Conservation (phyloP, 495 filamentous ascomycete species). For the Penicillium desertorum region DNA sequence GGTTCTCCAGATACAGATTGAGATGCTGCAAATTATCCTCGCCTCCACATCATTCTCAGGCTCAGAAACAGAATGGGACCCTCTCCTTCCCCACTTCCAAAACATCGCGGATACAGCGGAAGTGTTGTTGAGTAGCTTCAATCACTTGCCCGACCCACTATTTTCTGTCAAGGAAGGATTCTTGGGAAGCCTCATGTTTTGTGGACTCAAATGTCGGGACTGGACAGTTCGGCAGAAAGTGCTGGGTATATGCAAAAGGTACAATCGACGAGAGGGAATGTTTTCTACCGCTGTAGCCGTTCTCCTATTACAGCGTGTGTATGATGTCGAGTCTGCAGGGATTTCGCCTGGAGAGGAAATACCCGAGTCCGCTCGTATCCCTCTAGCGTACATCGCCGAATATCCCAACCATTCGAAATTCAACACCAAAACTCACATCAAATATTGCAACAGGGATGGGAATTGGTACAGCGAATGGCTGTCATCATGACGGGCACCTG, state of each 20-base stretch:
- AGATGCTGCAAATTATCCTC: not conserved
- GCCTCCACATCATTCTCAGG: not conserved
- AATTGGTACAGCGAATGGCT: conserved; percentile 7
- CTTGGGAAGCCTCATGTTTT: conserved; percentile 6
- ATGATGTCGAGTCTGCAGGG: not conserved
- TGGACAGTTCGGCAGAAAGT: conserved; percentile 11
- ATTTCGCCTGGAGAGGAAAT: not conserved
- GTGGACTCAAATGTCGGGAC: conserved; percentile 16
- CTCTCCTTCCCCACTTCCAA: conserved; percentile 1
- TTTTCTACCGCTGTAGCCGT: not conserved
- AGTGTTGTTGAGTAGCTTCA: not conserved
- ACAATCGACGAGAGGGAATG: conserved; percentile 8
- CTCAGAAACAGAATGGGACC: conserved; percentile 2
- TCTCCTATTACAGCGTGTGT: not conserved
- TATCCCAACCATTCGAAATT: conserved; percentile 1
- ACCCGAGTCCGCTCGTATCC: conserved; percentile 1
- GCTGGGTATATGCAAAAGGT: conserved; percentile 4
- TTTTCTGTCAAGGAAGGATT: conserved; percentile 12
- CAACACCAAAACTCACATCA: not conserved
- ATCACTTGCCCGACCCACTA: not conserved
- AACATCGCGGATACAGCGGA: not conserved
- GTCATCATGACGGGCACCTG: not conserved
- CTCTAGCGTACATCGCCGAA: not conserved
- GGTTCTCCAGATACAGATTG: not conserved
- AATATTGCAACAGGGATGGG: not conserved